Evolutionary conservation across 371 early-diverging fungal species (phyloP), one percentile per base, ranked within the genome.

Genomic region (Rhizomucor pusillus): DNA sequence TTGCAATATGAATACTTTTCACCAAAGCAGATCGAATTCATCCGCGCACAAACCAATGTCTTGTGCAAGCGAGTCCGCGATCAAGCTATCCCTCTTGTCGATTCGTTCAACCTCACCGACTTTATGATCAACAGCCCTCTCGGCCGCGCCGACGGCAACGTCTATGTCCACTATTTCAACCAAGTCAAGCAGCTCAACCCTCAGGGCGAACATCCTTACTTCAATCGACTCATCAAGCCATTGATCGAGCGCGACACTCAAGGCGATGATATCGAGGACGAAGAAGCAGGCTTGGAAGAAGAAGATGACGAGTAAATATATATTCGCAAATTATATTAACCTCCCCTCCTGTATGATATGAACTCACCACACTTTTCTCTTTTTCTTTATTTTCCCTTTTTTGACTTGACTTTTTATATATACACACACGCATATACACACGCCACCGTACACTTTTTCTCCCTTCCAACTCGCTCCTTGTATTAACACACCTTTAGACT

Each of bases 91-190:
- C 85, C 90, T 10, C 74, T 95, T 43, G 90, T 91, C 18, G 96
- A 95, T 58, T 73, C 94, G 22, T 95, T 93, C 73, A 89, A 87
- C 64, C 84, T 87, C 70, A 71, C 88, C 19, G 96, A 95, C 70
- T 93, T 86, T 66, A 82, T 92, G 34, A 67, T 95, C 69, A 92
- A 93, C 79, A 91, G 92, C 49, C 93, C 95, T 20, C 67, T 95
- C 13, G 96, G 96, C 23, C 82, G 88, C 41, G 84, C 79, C 52
- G 94, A 95, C 55, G 96, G 96, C 58, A 86, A 94, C 64, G 82
- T 90, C 9, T 93, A 93, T 66, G 90, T 86, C 48, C 81, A 86
- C 62, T 93, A 93, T 90, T 94, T 92, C 80, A 84, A 86, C 35
- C 81, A 84, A 43, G 92, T 94, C 46, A 85, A 84, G 58, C 71